phyloP scores from a whole-genome alignment of 116 monocot species.

The Iris pallida region DNA sequence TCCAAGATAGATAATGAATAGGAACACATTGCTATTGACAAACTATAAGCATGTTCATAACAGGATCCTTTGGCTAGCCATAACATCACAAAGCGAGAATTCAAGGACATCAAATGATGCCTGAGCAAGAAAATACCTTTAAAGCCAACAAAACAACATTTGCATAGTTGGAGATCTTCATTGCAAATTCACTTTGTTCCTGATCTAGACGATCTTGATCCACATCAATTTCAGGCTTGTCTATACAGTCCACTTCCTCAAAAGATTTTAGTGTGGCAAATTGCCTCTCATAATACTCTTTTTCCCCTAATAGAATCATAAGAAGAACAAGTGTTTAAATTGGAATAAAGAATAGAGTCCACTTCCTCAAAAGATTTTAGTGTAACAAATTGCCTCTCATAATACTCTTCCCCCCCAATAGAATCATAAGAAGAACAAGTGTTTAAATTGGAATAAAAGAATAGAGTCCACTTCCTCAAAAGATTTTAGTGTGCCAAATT shows the following conservation, averaged over 20 bases:
- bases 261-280: constrained; percentile 81
- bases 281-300: constrained; percentile 84
- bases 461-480: constrained; percentile 80
- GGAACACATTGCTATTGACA: too few species aligned
- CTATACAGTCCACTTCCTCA: constrained; percentile 73
- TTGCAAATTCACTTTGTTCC: constrained; percentile 66
- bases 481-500: constrained; percentile 80
- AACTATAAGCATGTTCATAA: too few species aligned
- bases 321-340: background rate
- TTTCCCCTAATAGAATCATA: constrained; percentile 57
- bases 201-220: constrained; percentile 44
- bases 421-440: too few species aligned
- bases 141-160: constrained; percentile 66
- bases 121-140: constrained; percentile 42
- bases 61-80: too few species aligned
- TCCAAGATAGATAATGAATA: too few species aligned
- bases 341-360: constrained; percentile 18
- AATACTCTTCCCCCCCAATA: constrained; percentile 92
- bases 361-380: constrained; percentile 87
- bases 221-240: constrained; percentile 20
- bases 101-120: too few species aligned
- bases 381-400: constrained; percentile 81
- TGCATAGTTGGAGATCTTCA: constrained; percentile 90
- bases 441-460: background rate
- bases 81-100: too few species aligned